A percentile compares a stretch with the other conserved stretches of the same genome.
Conservation (phyloP, 2,329 filamentous ascomycete genomes). For the Tolypocladium album region DNA sequence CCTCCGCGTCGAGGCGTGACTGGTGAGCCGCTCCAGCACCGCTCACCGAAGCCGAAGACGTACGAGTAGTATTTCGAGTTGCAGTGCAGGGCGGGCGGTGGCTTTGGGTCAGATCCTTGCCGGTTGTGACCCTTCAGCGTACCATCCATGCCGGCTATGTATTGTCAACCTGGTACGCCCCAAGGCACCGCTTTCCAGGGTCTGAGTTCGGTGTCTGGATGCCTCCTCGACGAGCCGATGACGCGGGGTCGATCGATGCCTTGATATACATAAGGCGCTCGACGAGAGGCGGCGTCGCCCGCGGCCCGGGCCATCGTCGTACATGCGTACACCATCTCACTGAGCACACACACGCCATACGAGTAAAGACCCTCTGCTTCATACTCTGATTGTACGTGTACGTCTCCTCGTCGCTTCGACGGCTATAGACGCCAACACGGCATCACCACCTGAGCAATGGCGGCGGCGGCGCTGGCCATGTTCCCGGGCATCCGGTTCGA, state of each 20-base stretch:
- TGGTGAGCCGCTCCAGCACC: not conserved
- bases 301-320: not conserved
- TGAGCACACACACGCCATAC: not conserved
- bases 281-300: not conserved
- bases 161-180: not conserved
- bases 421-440: not conserved
- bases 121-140: not conserved
- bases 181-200: not conserved
- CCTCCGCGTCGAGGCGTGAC: not conserved
- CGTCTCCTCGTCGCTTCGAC: not conserved
- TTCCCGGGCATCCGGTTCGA: conserved; percentile 2
- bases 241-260: not conserved
- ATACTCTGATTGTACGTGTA: not conserved
- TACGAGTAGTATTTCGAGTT: not conserved
- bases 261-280: not conserved
- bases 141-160: not conserved
- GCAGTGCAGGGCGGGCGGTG: not conserved
- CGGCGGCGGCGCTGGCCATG: not conserved
- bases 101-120: not conserved
- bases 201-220: not conserved
- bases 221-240: not conserved
- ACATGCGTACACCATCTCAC: not conserved
- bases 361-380: not conserved
- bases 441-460: not conserved
- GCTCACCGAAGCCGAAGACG: not conserved